phyloP scores from a whole-genome alignment of 129 eudicot species.

The Tagetes erecta region DNA sequence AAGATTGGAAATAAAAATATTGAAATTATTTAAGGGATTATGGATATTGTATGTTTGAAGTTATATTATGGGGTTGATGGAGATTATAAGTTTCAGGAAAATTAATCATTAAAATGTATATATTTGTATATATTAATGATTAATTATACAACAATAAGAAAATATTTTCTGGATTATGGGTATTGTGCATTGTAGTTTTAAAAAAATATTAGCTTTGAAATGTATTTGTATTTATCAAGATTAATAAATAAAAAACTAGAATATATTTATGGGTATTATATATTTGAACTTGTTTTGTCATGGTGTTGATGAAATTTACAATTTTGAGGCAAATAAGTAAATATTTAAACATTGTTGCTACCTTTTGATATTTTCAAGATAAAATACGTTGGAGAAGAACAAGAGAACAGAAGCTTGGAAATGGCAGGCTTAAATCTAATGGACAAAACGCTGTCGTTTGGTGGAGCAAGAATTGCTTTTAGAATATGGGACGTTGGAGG shows the following conservation, averaged over 20 bases:
- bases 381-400: constrained; percentile 83
- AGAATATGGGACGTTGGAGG: constrained; percentile 97
- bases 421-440: constrained; percentile 78
- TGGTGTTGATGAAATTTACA: constrained; percentile 14
- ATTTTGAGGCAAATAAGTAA: constrained; percentile 5
- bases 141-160: not conserved
- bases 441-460: constrained; percentile 61
- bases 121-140: not conserved
- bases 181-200: not conserved
- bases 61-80: not conserved
- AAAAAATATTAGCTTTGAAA: not conserved
- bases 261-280: not conserved
- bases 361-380: constrained; percentile 44
- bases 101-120: not conserved
- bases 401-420: constrained; percentile 61
- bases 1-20: not conserved
- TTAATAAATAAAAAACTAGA: not conserved
- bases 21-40: not conserved
- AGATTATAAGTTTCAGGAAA: constrained; percentile 5
- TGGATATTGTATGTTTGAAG: constrained; percentile 8
- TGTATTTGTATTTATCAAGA: not conserved
- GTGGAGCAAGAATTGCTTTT: constrained; percentile 80
- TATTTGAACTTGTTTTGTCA: constrained; percentile 12
- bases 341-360: not conserved
- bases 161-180: not conserved